Percentiles rank a stretch among this genome's conserved stretches.
Conservation (phyloP, 345 rosid genomes). For the Sapria himalayana region DNA sequence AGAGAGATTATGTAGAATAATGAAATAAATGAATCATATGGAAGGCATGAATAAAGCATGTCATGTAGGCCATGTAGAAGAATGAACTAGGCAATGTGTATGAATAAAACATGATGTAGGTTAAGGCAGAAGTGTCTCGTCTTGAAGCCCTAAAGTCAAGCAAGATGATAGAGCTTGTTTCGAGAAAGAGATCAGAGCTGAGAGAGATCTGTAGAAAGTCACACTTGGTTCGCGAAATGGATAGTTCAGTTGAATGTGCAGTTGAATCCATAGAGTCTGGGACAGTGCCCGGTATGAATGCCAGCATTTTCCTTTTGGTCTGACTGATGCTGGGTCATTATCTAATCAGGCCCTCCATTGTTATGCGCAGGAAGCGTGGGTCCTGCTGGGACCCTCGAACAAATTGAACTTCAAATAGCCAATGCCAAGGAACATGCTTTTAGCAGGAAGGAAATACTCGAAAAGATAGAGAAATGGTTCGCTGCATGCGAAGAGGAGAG, state of each 20-base stretch:
- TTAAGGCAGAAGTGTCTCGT: conserved; percentile 69
- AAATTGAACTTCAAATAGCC: conserved; percentile 67
- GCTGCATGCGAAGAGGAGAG: conserved; percentile 87
- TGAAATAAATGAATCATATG: too few species aligned
- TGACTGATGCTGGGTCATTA: too few species aligned
- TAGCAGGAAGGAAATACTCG: conserved; percentile 78
- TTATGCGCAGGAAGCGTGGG: conserved; percentile 57
- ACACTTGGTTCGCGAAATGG: conserved; percentile 48
- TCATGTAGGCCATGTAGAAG: too few species aligned
- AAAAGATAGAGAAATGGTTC: conserved; percentile 89
- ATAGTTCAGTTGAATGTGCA: conserved; percentile 41
- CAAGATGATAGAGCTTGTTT: conserved; percentile 93
- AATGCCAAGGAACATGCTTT: conserved; percentile 79
- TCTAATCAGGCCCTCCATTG: too few species aligned
- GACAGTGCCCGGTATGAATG: conserved; percentile 5
- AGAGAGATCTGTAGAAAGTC: conserved; percentile 87
- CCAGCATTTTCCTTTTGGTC: not conserved
- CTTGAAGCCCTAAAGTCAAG: conserved; percentile 75
- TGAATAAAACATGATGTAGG: conserved; percentile 25
- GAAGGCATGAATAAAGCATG: too few species aligned
- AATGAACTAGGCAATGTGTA: conserved; percentile 1
- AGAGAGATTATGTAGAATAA: too few species aligned
- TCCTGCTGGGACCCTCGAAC: conserved; percentile 46
- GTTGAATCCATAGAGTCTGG: conserved; percentile 74
- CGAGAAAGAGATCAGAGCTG: conserved; percentile 72